Evolutionary conservation across 1,284 basidiomycete species (phyloP), one percentile per base, ranked within the genome.

Genomic region (Moesziomyces parantarcticus): DNA sequence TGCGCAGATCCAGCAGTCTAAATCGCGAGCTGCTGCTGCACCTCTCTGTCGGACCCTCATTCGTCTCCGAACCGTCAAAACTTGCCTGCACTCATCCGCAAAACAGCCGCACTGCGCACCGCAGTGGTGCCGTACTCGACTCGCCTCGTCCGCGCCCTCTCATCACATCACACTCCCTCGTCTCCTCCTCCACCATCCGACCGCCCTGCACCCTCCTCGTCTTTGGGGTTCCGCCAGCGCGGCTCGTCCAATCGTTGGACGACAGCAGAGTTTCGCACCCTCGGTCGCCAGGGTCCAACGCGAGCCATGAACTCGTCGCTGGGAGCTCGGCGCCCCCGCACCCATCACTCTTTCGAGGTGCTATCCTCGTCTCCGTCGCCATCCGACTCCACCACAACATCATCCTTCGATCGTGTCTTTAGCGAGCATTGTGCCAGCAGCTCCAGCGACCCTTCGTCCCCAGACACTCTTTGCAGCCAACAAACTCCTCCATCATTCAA

Each of bases 1-100:
- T 26, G 29, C 36, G 36, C 14, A 39, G 36, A 39, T 1, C 14
- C 36, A 14, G 36, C 36, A 39, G 16, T 39, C 16, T 16, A 39
- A 16, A 39, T 18, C 36, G 36, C 36, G 5, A 39, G 36, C 36
- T 16, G 39, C 54, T 60, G 64, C 64, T 61, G n/a, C 23, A 26
- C 13, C 8, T 29, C 10, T 46, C 50, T 16, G 47, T 67, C 64
- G 64, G 58, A 67, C 58, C 64, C 64, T 67, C 45, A 61, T 57
- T 50, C 11, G 10, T 52, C 58, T 32, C 64, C 64, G 64, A 67
- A 58, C 50, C 46, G 52, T 41, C 40, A 13, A 52, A 57, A 56
- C 39, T 46, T 45, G 32, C 50, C 13, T 32, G 29, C 1, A 13
- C 29, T 29, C 11, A 32, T 11, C 29, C 29, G 29, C 29, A 29